Base-by-base conservation (phyloP, 371 early-diverging fungal species). In the Entomophthora muscae region DNA sequence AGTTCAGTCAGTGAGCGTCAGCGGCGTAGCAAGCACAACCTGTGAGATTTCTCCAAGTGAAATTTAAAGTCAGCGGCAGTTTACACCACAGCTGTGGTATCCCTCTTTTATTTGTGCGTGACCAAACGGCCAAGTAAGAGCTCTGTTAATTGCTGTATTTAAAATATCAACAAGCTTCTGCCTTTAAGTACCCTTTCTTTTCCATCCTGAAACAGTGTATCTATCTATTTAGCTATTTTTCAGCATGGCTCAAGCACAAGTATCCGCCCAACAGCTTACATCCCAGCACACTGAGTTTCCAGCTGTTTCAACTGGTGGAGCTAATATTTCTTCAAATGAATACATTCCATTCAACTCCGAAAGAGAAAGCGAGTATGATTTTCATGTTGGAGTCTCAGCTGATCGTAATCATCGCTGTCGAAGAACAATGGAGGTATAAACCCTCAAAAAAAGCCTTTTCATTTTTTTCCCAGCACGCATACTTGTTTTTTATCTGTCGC, bases 381-480 rank as follows among this genome's bases (percentile, higher is more conserved):
- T 86, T 71, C 66, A 68, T 13, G 75, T 90, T 27, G 93, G 93
- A 23, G 77, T 93, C 51, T 69, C 82, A 32, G 90, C 90, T 66
- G 94, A 93, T 75, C 75, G 88, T 63, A 96, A 96, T 73, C 84
- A 83, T 66, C 80, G 87, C 29, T 89, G 87, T 70, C 75, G 96
- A 63, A 73, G 95, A 73, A 91, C 90, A n/a, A 96, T 96, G 95
- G 96, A 97, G 79, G 91, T 73, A 72, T 10, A n/a, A n/a, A n/a
- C 10, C 31, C n/a, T 26, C 10, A 52, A 24, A 12, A 77, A 56
- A 52, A n/a, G 29, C 56, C 57, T n/a, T 63, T 7, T 33, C 22
- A 61, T 69, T 66, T 10, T 30, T 28, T 42, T 30, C 28, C 17
- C 17, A 42, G 17, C 5, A 42, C 17, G 42, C 17, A 10, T 42